Evolutionary conservation across 306 rosid genomes (phyloP), one percentile per base, ranked within the genome.

Genomic region (Phaseolus lunatus): DNA sequence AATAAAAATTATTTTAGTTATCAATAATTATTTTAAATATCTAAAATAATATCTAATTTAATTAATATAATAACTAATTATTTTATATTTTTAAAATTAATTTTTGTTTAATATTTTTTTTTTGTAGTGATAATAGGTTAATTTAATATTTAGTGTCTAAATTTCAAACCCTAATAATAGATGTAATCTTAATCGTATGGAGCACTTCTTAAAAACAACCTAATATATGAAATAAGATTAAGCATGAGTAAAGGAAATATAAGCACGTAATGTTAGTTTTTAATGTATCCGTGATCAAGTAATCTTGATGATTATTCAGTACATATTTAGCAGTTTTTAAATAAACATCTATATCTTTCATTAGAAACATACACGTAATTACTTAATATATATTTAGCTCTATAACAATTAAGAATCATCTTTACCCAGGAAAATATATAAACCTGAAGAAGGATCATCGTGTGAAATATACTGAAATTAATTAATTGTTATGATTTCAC

Each of bases 401-500:
- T 14, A n/a, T n/a, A 4, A 68, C 4, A 12, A 16, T 5, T 16
- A 47, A 45, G 19, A 26, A 8, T 3, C 9, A 29, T 48, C 4
- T 61, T 16, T 29, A 33, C 16, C n/a, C 27, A 4, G 23, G 15
- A 70, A 29, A 49, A 69, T 4, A 27, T 26, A 24, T 31, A 31
- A 9, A 15, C 3, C 22, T 15, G 5, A 23, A 24, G 14, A 58
- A 58, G 15, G 65, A 14, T 24, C 11, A 58, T 24, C 39, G 2
- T 13, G 27, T 23, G 33, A 27, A 70, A 70, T 49, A 29, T 16
- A 49, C 15, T 70, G 23, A 70, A 16, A 13, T 58, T 39, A 59
- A 15, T 59, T 12, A 31, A 45, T 44, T 18, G 57, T 47, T 61
- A 20, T 45, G 79, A 62, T 61, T 75, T 61, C 79, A 18, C 14